Conservation (phyloP, 371 early-diverging fungal species). For the Mucor saturninus region DNA sequence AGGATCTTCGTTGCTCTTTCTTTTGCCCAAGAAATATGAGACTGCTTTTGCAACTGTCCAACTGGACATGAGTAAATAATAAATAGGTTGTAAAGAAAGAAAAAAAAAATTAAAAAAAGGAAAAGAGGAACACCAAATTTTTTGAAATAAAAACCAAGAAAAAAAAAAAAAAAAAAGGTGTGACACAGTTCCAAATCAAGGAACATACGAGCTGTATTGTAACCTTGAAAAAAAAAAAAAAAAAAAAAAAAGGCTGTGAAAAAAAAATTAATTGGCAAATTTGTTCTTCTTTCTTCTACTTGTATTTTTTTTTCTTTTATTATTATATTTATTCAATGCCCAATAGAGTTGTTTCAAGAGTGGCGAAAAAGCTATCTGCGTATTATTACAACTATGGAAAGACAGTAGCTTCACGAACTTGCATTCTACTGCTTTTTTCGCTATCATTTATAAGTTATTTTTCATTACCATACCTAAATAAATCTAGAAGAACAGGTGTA, state of each 20-base stretch:
- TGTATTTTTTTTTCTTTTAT: conserved; percentile 1
- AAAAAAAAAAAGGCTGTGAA: too few relatives aligned
- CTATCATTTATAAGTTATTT: conserved; percentile 32
- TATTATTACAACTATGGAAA: conserved; percentile 34
- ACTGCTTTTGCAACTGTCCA: conserved; percentile 19
- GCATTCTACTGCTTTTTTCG: conserved; percentile 29
- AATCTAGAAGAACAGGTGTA: conserved; percentile 6
- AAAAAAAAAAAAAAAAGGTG: background rate
- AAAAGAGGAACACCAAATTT: background rate
- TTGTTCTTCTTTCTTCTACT: conserved; percentile 1
- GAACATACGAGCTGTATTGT: background rate
- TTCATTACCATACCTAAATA: conserved; percentile 26
- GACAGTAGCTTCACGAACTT: conserved; percentile 22
- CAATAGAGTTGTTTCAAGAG: conserved; percentile 15
- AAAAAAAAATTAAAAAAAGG: background rate
- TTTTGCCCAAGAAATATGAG: conserved; percentile 13
- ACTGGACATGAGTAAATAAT: conserved; percentile 2
- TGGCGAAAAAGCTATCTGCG: conserved; percentile 22
- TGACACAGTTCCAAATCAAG: conserved; percentile 7
- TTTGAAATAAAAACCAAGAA: background rate
- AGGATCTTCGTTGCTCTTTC: background rate
- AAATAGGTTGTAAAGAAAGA: background rate
- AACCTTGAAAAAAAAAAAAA: too few relatives aligned
- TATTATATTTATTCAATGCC: conserved; percentile 20
- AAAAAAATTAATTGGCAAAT: background rate